Evolutionary conservation across 257 asterid species (phyloP), one percentile per base, ranked within the genome.

Genomic region (Solanum clarkiae): DNA sequence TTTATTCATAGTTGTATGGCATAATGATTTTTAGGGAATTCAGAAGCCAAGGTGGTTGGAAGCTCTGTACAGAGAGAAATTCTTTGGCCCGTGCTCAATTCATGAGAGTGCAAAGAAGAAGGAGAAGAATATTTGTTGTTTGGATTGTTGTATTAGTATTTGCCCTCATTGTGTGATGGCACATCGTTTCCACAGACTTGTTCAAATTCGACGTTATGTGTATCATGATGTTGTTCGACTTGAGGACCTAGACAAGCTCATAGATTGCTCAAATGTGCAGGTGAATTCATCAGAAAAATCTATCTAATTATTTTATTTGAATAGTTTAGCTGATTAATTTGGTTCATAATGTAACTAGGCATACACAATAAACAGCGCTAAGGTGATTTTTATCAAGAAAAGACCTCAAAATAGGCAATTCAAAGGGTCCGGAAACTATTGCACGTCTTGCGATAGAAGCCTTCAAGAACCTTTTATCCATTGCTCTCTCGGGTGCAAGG

Each of bases 401-500:
- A 93, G 99, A 62, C 97, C 97, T 80, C 99, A 95, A 88, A 96
- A 96, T 51, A 87, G 98, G 92, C 98, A 92, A 84, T 96, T 96
- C 84, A 96, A 96, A 91, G 99, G 98, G 53, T 88, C 98, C 62
- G 98, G 97, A 60, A 96, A 96, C 70, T 96, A 89, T 68, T 96
- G 99, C 92, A 93, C 98, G 71, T 96, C 99, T 2, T 96, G 99
- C 86, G 99, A 94, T 53, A 89, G 99, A 84, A 84, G 95, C 84
- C 98, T 96, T 45, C 99, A 96, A 85, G 99, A 94, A 62, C 98
- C 99, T 11, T 94, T 92, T 87, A 91, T 88, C 79, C 98, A 94
- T 91, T 96, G 99, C 80, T 96, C 99, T 80, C 93, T 96, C 8
- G 98, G 98, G 13, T 96, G 99, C 91, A 96, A 96, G 99, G 99